A percentile compares a stretch with the other conserved stretches of the same genome.
Conservation (phyloP, 1,284 basidiomycete genomes). For the Heterobasidion occidentale region DNA sequence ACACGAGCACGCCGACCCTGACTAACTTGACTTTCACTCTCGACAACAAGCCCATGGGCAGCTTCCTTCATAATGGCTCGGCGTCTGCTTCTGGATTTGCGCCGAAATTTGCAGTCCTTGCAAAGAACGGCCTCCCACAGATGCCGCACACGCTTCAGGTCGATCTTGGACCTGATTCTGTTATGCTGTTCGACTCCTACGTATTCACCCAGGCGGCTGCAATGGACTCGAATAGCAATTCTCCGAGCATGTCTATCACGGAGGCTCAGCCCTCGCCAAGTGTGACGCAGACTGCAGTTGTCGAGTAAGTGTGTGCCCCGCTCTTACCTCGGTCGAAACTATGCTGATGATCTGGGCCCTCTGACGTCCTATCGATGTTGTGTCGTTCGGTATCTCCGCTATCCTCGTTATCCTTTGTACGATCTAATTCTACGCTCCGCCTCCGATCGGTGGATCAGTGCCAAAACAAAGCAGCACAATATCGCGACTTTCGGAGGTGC, state of each 20-base stretch:
- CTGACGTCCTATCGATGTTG: background rate
- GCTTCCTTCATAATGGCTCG: slow-evolving; percentile 23
- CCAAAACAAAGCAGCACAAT: slow-evolving; percentile 22
- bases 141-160: slow-evolving; percentile 34
- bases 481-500: slow-evolving; percentile 45
- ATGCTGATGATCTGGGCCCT: background rate
- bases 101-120: slow-evolving; percentile 27
- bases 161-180: slow-evolving; percentile 35
- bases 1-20: slow-evolving; percentile 22
- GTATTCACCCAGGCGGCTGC: slow-evolving; percentile 28
- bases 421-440: background rate
- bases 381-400: background rate
- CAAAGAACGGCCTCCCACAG: slow-evolving; percentile 26
- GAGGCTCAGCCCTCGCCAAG: slow-evolving; percentile 10
- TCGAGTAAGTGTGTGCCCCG: slow-evolving; percentile 1
- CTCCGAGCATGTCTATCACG: background rate
- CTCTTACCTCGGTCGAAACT: slow-evolving; percentile 4
- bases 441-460: slow-evolving; percentile 1
- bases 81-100: slow-evolving; percentile 18
- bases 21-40: slow-evolving; percentile 27
- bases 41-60: slow-evolving; percentile 19
- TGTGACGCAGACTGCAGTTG: slow-evolving; percentile 6
- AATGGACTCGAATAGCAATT: slow-evolving; percentile 1
- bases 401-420: slow-evolving; percentile 3
- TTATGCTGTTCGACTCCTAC: slow-evolving; percentile 42